Percentiles rank a stretch among this genome's conserved stretches.
These are phyloP conservation scores for Phialophora tarda DNA, from an alignment of 2,329 filamentous ascomycete genomes.

Conservation along the genomic window DNA sequence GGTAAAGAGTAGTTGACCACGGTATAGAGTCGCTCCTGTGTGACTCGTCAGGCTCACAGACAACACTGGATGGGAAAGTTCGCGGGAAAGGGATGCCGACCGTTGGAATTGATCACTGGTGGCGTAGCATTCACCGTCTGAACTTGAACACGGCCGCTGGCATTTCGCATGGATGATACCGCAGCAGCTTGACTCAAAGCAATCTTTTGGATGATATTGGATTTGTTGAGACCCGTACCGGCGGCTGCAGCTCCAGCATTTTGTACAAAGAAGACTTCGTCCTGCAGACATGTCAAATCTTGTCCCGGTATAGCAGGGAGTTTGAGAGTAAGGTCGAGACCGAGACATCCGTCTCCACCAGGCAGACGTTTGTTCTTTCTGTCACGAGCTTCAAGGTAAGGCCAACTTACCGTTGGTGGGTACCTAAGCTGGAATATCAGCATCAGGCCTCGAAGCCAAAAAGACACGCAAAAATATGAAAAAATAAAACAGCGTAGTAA, in stretches of 20 bases:
- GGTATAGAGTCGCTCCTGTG: slow-evolving; percentile 59
- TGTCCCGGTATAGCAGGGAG: background rate
- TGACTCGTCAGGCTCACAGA: background rate
- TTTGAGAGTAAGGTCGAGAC: background rate
- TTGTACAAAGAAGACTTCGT: slow-evolving; percentile 62
- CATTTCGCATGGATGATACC: slow-evolving; percentile 48
- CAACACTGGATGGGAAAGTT: background rate
- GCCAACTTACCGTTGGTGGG: slow-evolving; percentile 45
- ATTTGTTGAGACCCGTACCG: slow-evolving; percentile 60
- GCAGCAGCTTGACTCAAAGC: slow-evolving; percentile 51
- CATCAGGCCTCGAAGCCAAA: background rate
- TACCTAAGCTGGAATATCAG: slow-evolving; percentile 41
- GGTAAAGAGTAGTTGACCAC: slow-evolving; percentile 56
- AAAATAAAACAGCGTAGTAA: no score
- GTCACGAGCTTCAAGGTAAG: background rate
- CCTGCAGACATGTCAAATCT: slow-evolving; percentile 26
- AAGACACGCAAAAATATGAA: background rate
- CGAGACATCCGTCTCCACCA: background rate
- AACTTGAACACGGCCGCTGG: slow-evolving; percentile 51
- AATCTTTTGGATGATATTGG: slow-evolving; percentile 59
- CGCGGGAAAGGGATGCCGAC: slow-evolving; percentile 35
- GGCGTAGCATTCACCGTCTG: slow-evolving; percentile 52
- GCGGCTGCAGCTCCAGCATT: slow-evolving; percentile 56
- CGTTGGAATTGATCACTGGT: slow-evolving; percentile 55
- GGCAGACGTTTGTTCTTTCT: background rate